A percentile compares a stretch with the other conserved stretches of the same genome.
phyloP scores from a whole-genome alignment of 257 asterid genomes.

The Coffea eugenioides region DNA sequence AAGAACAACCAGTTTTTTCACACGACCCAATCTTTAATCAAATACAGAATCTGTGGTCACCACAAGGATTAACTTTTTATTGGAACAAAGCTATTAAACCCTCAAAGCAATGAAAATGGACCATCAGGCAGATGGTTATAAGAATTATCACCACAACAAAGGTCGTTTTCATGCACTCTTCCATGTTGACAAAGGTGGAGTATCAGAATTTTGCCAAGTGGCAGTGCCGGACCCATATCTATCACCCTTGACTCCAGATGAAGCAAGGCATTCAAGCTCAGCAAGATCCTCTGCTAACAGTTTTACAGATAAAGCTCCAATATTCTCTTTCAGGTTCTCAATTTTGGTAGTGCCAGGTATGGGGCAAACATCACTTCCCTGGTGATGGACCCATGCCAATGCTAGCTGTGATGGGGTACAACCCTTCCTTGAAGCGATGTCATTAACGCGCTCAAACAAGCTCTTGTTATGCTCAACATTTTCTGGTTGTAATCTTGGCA shows the following conservation, averaged over 20 bases:
- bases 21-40: no score
- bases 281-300: constrained; percentile 30
- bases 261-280: constrained; percentile 39
- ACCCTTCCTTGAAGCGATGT: constrained; percentile 39
- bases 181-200: constrained; percentile 40
- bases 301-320: constrained; percentile 33
- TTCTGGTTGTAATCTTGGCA: constrained; percentile 42
- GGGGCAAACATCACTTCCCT: constrained; percentile 48
- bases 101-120: background rate
- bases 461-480: constrained; percentile 40
- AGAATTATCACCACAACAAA: background rate
- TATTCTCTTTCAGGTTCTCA: constrained; percentile 34
- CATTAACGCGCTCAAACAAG: constrained; percentile 30
- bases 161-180: background rate
- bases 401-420: constrained; percentile 55
- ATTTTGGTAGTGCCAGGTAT: constrained; percentile 52
- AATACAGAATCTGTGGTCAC: no score
- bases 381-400: constrained; percentile 63
- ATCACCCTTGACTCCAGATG: constrained; percentile 31
- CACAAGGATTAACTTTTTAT: background rate
- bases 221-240: background rate
- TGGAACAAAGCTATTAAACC: background rate
- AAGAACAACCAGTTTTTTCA: no score
- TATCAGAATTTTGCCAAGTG: constrained; percentile 23
- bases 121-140: background rate